Conservation (phyloP, 2,329 filamentous ascomycete species). For the Penicillium sp. region DNA sequence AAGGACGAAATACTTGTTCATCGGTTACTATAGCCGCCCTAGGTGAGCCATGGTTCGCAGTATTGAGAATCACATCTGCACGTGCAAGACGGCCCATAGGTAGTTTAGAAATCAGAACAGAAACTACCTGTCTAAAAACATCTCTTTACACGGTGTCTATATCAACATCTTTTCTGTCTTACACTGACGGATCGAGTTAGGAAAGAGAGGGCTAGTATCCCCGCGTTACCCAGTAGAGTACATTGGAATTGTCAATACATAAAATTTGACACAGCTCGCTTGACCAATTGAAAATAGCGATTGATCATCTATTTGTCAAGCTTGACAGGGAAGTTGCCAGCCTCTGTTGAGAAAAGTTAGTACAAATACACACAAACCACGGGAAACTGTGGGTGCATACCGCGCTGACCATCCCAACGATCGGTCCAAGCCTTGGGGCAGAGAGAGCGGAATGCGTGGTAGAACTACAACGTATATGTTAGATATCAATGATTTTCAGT, state of each 20-base stretch:
- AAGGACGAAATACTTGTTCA: slow-evolving; percentile 6
- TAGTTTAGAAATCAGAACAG: not conserved
- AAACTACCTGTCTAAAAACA: slow-evolving; percentile 13
- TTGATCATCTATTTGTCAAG: slow-evolving; percentile 44
- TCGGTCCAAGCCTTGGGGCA: slow-evolving; percentile 93
- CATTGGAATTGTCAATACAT: slow-evolving; percentile 37
- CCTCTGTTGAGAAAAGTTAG: slow-evolving; percentile 40
- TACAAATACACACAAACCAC: slow-evolving; percentile 1
- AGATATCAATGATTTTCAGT: not conserved
- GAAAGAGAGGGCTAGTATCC: slow-evolving; percentile 28
- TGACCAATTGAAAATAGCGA: slow-evolving; percentile 23
- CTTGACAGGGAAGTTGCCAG: slow-evolving; percentile 54
- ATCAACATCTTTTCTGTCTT: slow-evolving; percentile 31
- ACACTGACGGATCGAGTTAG: slow-evolving; percentile 14
- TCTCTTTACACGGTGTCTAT: slow-evolving; percentile 27
- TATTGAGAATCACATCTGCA: not conserved
- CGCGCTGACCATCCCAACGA: slow-evolving; percentile 96
- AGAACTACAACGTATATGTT: slow-evolving; percentile 63
- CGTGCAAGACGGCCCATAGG: no score
- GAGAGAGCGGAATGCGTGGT: slow-evolving; percentile 91
- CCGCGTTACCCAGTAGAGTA: slow-evolving; percentile 39
- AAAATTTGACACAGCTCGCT: slow-evolving; percentile 29
- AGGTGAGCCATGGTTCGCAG: not conserved
- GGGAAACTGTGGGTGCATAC: slow-evolving; percentile 52
- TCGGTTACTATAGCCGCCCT: not conserved